Percentiles rank a stretch among this genome's conserved stretches.
Evolutionary conservation across 2,329 filamentous ascomycete genomes (phyloP).

Genomic region (Juglanconis sp.): DNA sequence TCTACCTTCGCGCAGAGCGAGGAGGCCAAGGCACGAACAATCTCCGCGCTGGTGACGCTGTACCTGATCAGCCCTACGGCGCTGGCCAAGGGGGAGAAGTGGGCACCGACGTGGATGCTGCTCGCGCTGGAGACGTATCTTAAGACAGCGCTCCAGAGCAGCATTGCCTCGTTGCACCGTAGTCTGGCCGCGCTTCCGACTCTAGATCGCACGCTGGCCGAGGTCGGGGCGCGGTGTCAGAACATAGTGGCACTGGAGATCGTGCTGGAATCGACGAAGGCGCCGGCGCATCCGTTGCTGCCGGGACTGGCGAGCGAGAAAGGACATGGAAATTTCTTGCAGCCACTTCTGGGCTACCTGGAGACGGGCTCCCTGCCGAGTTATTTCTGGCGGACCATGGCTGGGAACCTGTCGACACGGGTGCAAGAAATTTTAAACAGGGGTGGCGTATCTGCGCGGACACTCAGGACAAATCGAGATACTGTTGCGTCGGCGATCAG

Average conservation of each 20-base stretch:
- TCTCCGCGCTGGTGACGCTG: conserved; percentile 71
- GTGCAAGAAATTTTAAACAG: conserved; percentile 82
- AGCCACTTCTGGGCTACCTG: conserved; percentile 70
- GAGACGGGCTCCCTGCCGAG: conserved; percentile 85
- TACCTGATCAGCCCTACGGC: conserved; percentile 75
- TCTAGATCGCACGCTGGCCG: conserved; percentile 75
- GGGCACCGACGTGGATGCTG: conserved; percentile 69
- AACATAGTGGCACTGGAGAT: conserved; percentile 86
- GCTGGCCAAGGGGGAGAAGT: conserved; percentile 49
- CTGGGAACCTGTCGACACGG: conserved; percentile 68
- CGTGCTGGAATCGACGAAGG: conserved; percentile 66
- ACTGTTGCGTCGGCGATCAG: conserved; percentile 73
- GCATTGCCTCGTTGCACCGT: conserved; percentile 69
- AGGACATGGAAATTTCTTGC: conserved; percentile 54
- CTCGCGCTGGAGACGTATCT: conserved; percentile 78
- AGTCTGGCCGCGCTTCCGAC: conserved; percentile 77
- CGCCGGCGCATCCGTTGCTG: conserved; percentile 67
- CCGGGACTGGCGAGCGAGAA: conserved; percentile 31
- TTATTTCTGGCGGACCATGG: conserved; percentile 91
- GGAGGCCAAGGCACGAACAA: conserved; percentile 70
- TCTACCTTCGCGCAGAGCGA: conserved; percentile 60
- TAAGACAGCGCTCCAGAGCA: conserved; percentile 74
- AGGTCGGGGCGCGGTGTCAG: conserved; percentile 81
- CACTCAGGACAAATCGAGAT: conserved; percentile 71
- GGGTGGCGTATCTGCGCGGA: conserved; percentile 80